Evolutionary conservation across 306 rosid species (phyloP), one percentile per base, ranked within the genome.

Genomic region (Fragaria vesca): DNA sequence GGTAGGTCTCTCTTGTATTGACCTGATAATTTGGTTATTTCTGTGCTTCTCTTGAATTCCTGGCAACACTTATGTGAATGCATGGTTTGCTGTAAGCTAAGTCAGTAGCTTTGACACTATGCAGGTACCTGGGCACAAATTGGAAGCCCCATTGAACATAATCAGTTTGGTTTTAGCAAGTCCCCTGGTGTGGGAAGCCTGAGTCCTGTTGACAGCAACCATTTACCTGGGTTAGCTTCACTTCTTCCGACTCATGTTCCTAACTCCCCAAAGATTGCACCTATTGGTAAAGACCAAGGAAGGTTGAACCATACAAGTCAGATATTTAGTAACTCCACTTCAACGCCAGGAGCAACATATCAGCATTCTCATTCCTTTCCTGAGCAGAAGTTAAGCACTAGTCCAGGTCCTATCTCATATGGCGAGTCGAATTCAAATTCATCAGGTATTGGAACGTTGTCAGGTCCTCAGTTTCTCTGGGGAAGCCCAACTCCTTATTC

Each of bases 391-490:
- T 83, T 80, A 76, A 89, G 83, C 55, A 79, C 94, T 68, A 86
- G 88, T 85, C 86, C 94, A 21, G 87, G 91, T 84, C 88, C 93
- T 79, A 78, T 87, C 86, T 82, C 91, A 68, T 85, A 82, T 76
- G 88, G 90, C 1, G 96, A 87, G 48, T 72, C 87, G 47, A 87
- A 67, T 66, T 88, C 92, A 51, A 86, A 79, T 86, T 82, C 91
- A 76, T 85, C 97, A 45, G 83, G 88, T 69, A 79, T 91, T 71
- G 98, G 96, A 67, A 94, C 96, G 20, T 76, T 94, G 77, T 87
- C 96, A 60, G 96, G 97, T 84, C 94, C 93, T 66, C 97, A 94
- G 84, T 94, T 94, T 87, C 98, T 91, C 47, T 94, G 98, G 98
- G 98, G 98, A 79, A 91, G 91, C 76, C 91, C 97, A 11, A 87